phyloP scores from a whole-genome alignment of 2,329 filamentous ascomycete genomes.

The Microsporum canis region DNA sequence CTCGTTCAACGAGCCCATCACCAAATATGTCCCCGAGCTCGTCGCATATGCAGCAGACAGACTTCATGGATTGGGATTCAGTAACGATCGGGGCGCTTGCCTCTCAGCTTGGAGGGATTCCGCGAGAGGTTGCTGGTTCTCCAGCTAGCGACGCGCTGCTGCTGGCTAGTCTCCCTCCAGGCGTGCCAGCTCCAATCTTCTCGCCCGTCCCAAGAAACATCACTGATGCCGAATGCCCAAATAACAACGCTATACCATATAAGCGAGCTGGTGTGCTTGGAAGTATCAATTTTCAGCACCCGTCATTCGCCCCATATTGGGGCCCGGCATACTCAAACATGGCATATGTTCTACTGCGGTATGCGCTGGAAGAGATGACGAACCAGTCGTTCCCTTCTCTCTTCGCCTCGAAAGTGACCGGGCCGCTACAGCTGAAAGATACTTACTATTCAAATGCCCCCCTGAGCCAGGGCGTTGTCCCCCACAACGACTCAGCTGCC shows the following conservation, averaged over 20 bases:
- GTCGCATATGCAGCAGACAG: constrained; percentile 8
- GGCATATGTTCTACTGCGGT: constrained; percentile 29
- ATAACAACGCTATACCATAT: constrained; percentile 5
- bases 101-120: neutral
- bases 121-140: neutral
- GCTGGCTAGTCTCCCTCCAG: neutral
- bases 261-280: constrained; percentile 22
- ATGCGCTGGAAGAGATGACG: constrained; percentile 26
- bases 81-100: constrained; percentile 11
- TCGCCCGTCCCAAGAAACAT: neutral
- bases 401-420: constrained; percentile 17
- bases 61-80: constrained; percentile 7
- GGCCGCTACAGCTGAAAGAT: constrained; percentile 21
- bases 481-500: neutral
- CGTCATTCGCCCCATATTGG: constrained; percentile 8
- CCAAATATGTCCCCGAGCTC: constrained; percentile 36
- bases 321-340: constrained; percentile 31
- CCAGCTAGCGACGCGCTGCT: neutral
- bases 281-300: neutral
- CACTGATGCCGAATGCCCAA: neutral
- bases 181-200: neutral
- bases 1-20: constrained; percentile 34
- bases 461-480: neutral
- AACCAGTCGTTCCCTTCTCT: constrained; percentile 21
- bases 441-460: neutral